phyloP scores from a whole-genome alignment of 2,329 filamentous ascomycete species.

The Alternaria panax region DNA sequence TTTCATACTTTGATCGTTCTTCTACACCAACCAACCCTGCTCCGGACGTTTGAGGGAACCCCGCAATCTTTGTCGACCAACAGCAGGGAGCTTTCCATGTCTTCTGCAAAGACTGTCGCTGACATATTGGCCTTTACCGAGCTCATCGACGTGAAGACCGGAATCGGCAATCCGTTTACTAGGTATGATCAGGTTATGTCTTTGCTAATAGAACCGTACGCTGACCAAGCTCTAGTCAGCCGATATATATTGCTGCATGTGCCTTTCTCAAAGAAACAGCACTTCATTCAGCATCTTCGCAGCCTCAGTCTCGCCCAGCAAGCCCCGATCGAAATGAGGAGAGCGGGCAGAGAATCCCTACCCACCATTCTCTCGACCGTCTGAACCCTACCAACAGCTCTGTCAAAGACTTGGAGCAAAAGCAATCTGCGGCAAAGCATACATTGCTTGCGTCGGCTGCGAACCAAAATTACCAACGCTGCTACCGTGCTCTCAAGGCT shows the following conservation, averaged over 20 bases:
- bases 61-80: conserved; percentile 79
- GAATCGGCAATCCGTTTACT: conserved; percentile 87
- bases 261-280: conserved; percentile 86
- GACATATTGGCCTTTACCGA: conserved; percentile 89
- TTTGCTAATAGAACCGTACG: neutral
- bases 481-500: conserved; percentile 82
- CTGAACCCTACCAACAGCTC: conserved; percentile 18
- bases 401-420: conserved; percentile 46
- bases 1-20: conserved; percentile 87
- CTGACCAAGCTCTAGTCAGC: conserved; percentile 65
- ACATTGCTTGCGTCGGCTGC: conserved; percentile 80
- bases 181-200: conserved; percentile 38
- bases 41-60: conserved; percentile 75
- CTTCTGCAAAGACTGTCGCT: conserved; percentile 88
- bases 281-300: conserved; percentile 69
- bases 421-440: conserved; percentile 66
- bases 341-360: neutral
- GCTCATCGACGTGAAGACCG: conserved; percentile 83
- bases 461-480: conserved; percentile 85
- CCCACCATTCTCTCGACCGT: conserved; percentile 10
- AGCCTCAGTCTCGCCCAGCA: conserved; percentile 68
- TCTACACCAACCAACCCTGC: conserved; percentile 80
- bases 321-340: conserved; percentile 15
- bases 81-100: conserved; percentile 83
- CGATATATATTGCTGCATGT: conserved; percentile 89